Evolutionary conservation across 768 basidiomycete genomes (phyloP), one percentile per base, ranked within the genome.

Genomic region (Crepidotus variabilis): DNA sequence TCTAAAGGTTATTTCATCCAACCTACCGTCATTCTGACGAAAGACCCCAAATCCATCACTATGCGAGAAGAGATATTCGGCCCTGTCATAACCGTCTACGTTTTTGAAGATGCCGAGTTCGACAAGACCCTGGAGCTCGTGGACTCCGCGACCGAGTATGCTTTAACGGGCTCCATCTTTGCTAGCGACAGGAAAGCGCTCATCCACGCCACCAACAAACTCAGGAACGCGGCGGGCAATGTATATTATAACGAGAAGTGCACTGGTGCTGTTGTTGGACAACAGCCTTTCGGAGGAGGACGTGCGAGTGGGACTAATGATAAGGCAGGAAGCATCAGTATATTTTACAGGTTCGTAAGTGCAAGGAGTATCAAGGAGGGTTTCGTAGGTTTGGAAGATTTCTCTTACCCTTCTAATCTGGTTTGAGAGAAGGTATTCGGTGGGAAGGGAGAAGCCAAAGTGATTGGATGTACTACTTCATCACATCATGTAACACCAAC

Each of bases 221-320:
- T 99, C 46, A 88, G 94, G 55, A 89, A 96, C 73, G 80, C 94
- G 0, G 92, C 97, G 2, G 97, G 97, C 2, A 99, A 98, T 71
- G 86, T 96, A 55, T 99, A 99, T 77, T 93, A 94, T 75, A 98
- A 98, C 71, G 95, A 98, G 64, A 95, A 96, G 72, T 98, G 94
- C 73, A 99, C 96, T 1, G 94, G 94, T 32, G 94, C 94, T n/a
- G 91, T 92, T 50, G 94, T 98, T 34, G 96, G 94, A 8, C 95
- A 98, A 70, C 95, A 99, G 72, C 96, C 97, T 10, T 99, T 99
- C 68, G 97, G 97, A 49, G 97, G 97, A 28, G 92, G 86, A 1
- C 85, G 95, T 35, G 90, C 81, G 32, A 92, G 90, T 67, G 96
- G 97, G 24, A 99, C 96, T 60, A 98, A 98, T 77, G 97, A 98